A percentile compares a stretch with the other conserved stretches of the same genome.
Conservation (phyloP, 306 rosid species). For the Oemleria cerasiformis region DNA sequence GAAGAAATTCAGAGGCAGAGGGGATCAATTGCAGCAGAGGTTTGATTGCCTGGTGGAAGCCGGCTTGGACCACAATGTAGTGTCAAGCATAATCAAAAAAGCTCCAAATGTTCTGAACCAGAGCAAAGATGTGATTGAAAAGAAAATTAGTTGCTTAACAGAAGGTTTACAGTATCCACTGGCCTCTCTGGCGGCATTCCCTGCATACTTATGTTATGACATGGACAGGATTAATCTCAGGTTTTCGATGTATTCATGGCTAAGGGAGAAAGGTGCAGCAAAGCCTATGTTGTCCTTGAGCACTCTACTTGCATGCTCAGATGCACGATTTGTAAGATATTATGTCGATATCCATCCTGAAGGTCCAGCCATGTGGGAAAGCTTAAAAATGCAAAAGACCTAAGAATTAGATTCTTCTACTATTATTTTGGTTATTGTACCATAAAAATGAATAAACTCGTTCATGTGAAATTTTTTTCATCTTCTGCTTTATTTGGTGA, state of each 20-base stretch:
- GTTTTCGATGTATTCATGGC: conserved; percentile 71
- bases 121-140: conserved; percentile 43
- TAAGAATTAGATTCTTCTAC: conserved; percentile 9
- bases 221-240: conserved; percentile 48
- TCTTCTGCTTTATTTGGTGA: neutral
- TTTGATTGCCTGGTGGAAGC: conserved; percentile 75
- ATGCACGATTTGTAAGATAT: conserved; percentile 50
- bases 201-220: conserved; percentile 61
- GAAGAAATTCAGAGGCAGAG: conserved; percentile 65
- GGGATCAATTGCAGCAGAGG: conserved; percentile 79
- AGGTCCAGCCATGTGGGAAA: conserved; percentile 62
- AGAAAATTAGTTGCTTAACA: conserved; percentile 59
- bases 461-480: neutral
- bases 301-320: conserved; percentile 56
- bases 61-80: conserved; percentile 67
- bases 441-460: neutral
- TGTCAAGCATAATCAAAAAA: conserved; percentile 42
- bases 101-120: conserved; percentile 63
- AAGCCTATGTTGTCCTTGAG: conserved; percentile 52
- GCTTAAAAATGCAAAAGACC: conserved; percentile 33
- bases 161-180: conserved; percentile 57
- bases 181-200: conserved; percentile 48
- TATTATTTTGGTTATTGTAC: neutral
- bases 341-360: conserved; percentile 67
- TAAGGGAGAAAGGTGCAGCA: conserved; percentile 49